Percentiles rank a stretch among this genome's conserved stretches.
phyloP scores from a whole-genome alignment of 2,329 filamentous ascomycete species.

The Fusarium chaquense region DNA sequence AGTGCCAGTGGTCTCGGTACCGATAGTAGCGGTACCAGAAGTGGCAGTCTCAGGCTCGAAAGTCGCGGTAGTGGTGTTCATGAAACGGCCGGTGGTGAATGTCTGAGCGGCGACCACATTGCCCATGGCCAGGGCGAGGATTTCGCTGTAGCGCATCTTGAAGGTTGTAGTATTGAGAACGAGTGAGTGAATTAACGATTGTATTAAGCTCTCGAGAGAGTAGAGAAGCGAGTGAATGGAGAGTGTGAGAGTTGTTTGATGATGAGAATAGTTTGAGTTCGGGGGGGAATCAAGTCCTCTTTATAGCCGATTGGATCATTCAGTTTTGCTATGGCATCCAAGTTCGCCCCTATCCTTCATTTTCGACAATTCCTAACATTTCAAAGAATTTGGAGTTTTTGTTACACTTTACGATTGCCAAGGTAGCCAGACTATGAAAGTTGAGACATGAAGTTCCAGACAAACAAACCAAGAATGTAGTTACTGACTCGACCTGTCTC shows the following conservation, averaged over 20 bases:
- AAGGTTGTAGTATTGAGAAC: conserved; percentile 21
- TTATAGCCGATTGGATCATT: conserved; percentile 40
- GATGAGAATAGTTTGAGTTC: conserved; percentile 18
- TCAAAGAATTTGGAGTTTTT: not conserved
- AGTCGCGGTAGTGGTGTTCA: conserved; percentile 3
- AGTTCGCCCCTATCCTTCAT: not conserved
- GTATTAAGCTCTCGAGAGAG: conserved; percentile 41
- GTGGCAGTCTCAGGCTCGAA: conserved; percentile 6
- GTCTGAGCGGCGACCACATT: conserved; percentile 45
- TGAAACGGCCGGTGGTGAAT: conserved; percentile 16
- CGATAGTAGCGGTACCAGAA: not conserved
- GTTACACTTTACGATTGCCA: not conserved
- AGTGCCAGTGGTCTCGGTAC: conserved; percentile 3
- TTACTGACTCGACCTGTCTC: not conserved
- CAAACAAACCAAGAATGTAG: not conserved
- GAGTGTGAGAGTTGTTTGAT: conserved; percentile 39
- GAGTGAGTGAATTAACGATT: conserved; percentile 43
- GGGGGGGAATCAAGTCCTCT: conserved; percentile 31
- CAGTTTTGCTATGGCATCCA: not conserved
- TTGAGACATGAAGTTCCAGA: conserved; percentile 6
- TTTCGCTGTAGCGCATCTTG: conserved; percentile 49
- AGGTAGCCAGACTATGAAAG: not conserved
- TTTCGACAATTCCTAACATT: not conserved
- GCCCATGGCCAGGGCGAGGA: conserved; percentile 49
- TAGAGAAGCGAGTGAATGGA: conserved; percentile 47